phyloP scores from a whole-genome alignment of 768 basidiomycete species.

The Terana coerulea region DNA sequence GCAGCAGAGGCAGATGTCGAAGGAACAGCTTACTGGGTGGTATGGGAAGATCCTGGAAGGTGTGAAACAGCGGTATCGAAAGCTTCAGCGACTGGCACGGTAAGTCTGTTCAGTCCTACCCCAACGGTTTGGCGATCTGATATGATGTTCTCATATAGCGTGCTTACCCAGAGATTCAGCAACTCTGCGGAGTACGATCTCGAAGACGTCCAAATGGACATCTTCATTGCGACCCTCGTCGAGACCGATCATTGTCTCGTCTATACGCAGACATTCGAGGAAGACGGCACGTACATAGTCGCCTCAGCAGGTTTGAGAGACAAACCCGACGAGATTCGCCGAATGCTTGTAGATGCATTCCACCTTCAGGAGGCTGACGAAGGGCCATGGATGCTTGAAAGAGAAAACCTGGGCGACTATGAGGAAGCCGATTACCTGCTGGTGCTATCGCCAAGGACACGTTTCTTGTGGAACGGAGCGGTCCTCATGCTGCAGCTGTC shows the following conservation, averaged over 20 bases:
- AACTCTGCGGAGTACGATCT: constrained; percentile 91
- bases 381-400: constrained; percentile 42
- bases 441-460: constrained; percentile 76
- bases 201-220: constrained; percentile 67
- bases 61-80: constrained; percentile 87
- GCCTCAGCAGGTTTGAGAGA: constrained; percentile 76
- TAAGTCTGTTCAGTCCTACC: constrained; percentile 32
- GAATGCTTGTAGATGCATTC: constrained; percentile 83
- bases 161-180: constrained; percentile 81
- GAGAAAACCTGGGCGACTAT: constrained; percentile 49
- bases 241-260: constrained; percentile 91
- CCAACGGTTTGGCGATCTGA: not conserved
- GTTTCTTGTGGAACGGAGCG: constrained; percentile 90
- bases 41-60: constrained; percentile 92
- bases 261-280: constrained; percentile 82
- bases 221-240: constrained; percentile 76
- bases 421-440: constrained; percentile 73
- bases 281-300: constrained; percentile 89
- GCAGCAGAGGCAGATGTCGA: constrained; percentile 55
- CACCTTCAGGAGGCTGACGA: constrained; percentile 60
- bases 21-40: constrained; percentile 83
- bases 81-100: constrained; percentile 92
- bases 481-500: constrained; percentile 77
- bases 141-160: constrained; percentile 33
- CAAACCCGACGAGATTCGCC: constrained; percentile 69